phyloP scores from a whole-genome alignment of 208 protist species.

The Phytomonas sp. region DNA sequence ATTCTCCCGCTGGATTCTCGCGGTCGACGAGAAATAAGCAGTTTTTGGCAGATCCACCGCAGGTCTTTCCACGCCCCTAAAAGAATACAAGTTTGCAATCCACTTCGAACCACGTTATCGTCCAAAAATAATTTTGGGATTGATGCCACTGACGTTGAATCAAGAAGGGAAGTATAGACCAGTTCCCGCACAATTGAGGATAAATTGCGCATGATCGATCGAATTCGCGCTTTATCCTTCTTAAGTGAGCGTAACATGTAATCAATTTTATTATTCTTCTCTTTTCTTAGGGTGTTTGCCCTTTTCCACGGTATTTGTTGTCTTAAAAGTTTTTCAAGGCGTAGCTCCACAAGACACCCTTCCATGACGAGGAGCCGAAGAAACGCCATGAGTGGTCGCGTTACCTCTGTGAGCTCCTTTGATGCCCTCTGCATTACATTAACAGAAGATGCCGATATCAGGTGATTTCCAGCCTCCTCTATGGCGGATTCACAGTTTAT shows the following conservation, averaged over 20 bases:
- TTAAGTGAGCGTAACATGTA: neutral
- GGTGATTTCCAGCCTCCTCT: neutral
- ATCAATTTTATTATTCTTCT: neutral
- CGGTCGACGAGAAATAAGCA: neutral
- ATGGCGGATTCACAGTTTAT: neutral
- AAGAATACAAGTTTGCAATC: neutral
- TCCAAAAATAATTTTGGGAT: neutral
- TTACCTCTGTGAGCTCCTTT: neutral
- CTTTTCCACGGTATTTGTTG: neutral
- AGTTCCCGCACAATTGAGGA: neutral
- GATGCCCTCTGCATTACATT: neutral
- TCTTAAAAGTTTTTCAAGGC: neutral
- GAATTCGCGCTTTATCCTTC: neutral
- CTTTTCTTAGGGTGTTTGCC: neutral
- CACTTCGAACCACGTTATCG: neutral
- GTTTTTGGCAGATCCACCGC: neutral
- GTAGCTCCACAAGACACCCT: neutral
- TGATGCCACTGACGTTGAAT: neutral
- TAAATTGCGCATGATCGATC: neutral
- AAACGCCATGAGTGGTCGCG: neutral
- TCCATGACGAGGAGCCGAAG: neutral
- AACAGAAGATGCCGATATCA: neutral
- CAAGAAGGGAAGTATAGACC: neutral
- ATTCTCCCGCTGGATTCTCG: neutral
- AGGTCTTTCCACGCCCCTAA: neutral